Conservation (phyloP, 768 basidiomycete species). For the Ramaria rubella region DNA sequence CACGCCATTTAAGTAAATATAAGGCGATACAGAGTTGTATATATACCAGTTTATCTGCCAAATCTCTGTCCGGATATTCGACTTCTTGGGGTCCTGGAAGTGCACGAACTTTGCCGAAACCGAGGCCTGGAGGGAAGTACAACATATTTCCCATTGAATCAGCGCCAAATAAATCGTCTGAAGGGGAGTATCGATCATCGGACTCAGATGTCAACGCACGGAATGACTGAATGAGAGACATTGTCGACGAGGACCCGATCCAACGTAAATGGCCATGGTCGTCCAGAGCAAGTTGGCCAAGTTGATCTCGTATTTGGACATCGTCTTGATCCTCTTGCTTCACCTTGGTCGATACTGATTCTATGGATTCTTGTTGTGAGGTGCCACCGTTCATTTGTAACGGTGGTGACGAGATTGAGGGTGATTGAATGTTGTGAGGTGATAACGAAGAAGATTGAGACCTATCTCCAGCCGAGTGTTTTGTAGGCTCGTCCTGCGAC, state of each 20-base stretch:
- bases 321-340: constrained; percentile 49
- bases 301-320: constrained; percentile 59
- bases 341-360: constrained; percentile 23
- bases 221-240: constrained; percentile 89
- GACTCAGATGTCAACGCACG: constrained; percentile 67
- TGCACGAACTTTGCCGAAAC: constrained; percentile 79
- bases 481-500: background rate
- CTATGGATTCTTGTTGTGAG: background rate
- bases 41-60: constrained; percentile 81
- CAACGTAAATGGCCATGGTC: constrained; percentile 88
- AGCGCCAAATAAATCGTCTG: constrained; percentile 73
- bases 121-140: constrained; percentile 83
- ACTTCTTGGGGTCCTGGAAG: constrained; percentile 81
- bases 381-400: background rate
- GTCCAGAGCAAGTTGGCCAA: constrained; percentile 82
- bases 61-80: constrained; percentile 77
- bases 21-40: constrained; percentile 3
- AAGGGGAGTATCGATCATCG: constrained; percentile 72
- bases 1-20: background rate
- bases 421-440: background rate
- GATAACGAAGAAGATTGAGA: background rate
- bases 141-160: constrained; percentile 77
- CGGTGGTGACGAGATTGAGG: background rate
- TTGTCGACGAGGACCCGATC: constrained; percentile 88
- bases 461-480: background rate